Base-by-base conservation (phyloP, 345 rosid genomes). In the Brassica carinata region DNA sequence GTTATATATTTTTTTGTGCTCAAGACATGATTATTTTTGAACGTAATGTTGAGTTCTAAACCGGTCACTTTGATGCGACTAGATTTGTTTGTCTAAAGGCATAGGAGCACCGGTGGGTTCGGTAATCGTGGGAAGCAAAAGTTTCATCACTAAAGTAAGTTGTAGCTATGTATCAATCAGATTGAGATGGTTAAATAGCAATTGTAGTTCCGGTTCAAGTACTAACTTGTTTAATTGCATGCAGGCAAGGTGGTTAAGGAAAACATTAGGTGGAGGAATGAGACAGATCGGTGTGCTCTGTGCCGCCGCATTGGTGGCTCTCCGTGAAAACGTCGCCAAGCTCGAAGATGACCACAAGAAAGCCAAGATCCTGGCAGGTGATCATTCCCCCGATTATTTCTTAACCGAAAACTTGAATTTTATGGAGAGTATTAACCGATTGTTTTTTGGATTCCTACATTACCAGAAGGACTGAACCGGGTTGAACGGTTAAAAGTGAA, bases 201-300 rank as follows among this genome's bases (percentile, higher is more conserved):
- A 55, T 36, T 29, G 3, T 4, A 1, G 15, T 15, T 72, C 30
- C 75, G n/a, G 77, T 82, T 67, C 51, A 30, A 59, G 72, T 74
- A 74, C 13, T 34, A 10, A 17, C 18, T 61, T 73, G 15, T 6
- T 59, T 10, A 31, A 78, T 53, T 59, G 66, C n/a, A 93, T 63
- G 66, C n/a, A 93, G 99, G 97, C 99, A 71, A 90, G 87, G 86
- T 86, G 86, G 79, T 86, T 96, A 31, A 85, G 97, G 84, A 96
- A 96, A 82, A 92, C 99, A 69, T 79, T 93, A 77, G 99, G 98
- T 18, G 99, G 99, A 23, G 98, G 98, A 69, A 93, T 96, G 99
- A 87, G 98, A 82, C 99, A 90, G 83, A 69, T 90, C 0, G 98
- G 99, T 14, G 80, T 91, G 77, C 87, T 96, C 31, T 93, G 97